phyloP scores from a whole-genome alignment of 495 filamentous ascomycete species.

The Lentithecium fluviatile region DNA sequence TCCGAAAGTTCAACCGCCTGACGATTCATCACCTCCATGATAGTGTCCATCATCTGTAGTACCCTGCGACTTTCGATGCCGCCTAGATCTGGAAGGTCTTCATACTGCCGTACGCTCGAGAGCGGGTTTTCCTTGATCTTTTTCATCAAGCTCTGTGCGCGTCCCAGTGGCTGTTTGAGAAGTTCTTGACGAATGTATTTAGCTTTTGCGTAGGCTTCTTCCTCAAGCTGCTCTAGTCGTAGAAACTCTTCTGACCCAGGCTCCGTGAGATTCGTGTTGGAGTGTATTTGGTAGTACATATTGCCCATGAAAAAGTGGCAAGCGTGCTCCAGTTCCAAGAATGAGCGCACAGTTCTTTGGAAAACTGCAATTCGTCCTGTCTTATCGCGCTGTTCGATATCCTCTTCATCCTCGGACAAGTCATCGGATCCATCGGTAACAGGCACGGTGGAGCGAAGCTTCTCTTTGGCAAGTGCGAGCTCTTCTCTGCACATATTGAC shows the following conservation, averaged over 20 bases:
- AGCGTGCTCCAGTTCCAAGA: conserved; percentile 78
- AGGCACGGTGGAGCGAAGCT: conserved; percentile 13
- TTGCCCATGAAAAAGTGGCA: conserved; percentile 83
- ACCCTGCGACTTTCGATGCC: conserved; percentile 63
- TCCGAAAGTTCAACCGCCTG: conserved; percentile 68
- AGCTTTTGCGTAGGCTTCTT: conserved; percentile 69
- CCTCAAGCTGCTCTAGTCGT: conserved; percentile 65
- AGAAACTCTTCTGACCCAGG: conserved; percentile 66
- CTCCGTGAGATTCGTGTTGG: conserved; percentile 57
- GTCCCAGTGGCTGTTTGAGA: conserved; percentile 44
- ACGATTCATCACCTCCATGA: conserved; percentile 59
- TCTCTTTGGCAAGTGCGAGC: conserved; percentile 52
- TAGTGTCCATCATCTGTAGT: conserved; percentile 55
- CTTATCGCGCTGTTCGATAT: conserved; percentile 41
- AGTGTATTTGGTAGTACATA: conserved; percentile 78
- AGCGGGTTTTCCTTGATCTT: conserved; percentile 59
- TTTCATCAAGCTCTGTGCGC: conserved; percentile 50
- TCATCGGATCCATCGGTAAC: conserved; percentile 17
- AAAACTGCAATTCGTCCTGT: conserved; percentile 55
- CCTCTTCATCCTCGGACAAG: conserved; percentile 47
- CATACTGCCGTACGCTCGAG: conserved; percentile 60
- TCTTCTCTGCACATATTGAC: conserved; percentile 65
- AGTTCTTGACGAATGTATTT: conserved; percentile 77
- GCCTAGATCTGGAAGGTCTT: conserved; percentile 49
- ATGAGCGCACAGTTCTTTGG: conserved; percentile 63